Base-by-base conservation (phyloP, 1,284 basidiomycete species). In the Veloporphyrellus conicus region DNA sequence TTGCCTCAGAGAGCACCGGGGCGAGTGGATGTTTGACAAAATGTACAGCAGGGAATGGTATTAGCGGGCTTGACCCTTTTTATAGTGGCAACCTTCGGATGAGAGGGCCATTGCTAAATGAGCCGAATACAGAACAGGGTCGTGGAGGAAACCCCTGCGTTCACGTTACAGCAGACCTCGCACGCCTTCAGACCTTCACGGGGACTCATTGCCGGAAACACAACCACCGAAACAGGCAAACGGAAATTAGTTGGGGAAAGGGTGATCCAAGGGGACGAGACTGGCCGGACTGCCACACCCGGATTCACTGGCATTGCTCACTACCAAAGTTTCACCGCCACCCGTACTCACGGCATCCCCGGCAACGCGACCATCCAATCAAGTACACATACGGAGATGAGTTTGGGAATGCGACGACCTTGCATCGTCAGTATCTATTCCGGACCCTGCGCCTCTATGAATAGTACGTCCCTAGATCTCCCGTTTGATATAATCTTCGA, bases 81-180 rank as follows among this genome's bases (percentile, higher is more conserved):
- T 67, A 66, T 67, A 35, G 57, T 31, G 8, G 20, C 19, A 20
- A 15, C 19, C 9, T 9, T 42, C 33, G 20, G 38, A 18, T 28
- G 35, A 36, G 31, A 19, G 14, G 20, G 33, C 20, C 19, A 19
- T 44, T 27, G 32, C 41, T 31, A 39, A 34, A 41, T 10, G 29
- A 28, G 39, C 45, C 19, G 11, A 40, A 41, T 15, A 20, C 34
- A 35, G 34, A 4, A 35, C 18, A 35, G 34, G 34, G 34, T 8
- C 34, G 34, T 33, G 5, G n/a, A 33, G 32, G 32, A 16, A 32
- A 5, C 16, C 32, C 32, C 19, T 20, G 4, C 31, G 37, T 6
- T 19, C 25, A 16, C 4, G 28, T 59, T 58, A 60, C 41, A 40
- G 36, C 36, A 52, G 34, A 35, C 18, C 18, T 35, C 18, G 34